These are phyloP conservation scores for Mucor velutinosus DNA, from an alignment of 371 early-diverging fungal species.

Conservation along the genomic window DNA sequence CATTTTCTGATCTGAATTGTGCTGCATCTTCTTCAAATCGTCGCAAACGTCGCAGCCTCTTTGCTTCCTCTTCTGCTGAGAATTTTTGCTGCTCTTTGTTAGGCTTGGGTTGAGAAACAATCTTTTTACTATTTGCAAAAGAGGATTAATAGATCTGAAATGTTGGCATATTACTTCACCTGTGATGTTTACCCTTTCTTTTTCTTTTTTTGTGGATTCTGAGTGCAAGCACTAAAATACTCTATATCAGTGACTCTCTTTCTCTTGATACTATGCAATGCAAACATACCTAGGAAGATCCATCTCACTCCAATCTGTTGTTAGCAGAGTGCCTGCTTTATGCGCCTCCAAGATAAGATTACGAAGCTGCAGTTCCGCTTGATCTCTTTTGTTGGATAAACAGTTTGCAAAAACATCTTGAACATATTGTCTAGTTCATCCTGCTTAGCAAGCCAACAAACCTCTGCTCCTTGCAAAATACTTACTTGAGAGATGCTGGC, in stretches of 20 bases:
- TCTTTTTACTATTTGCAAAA: constrained; percentile 1
- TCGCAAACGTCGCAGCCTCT: constrained; percentile 39
- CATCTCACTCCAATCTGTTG: constrained; percentile 70
- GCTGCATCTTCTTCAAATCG: constrained; percentile 52
- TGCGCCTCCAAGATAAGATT: constrained; percentile 58
- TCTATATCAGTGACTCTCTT: background rate
- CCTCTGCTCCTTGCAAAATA: background rate
- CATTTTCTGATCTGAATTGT: constrained; percentile 14
- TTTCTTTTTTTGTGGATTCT: constrained; percentile 20
- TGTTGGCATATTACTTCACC: background rate
- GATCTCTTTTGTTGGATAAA: constrained; percentile 50
- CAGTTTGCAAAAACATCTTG: constrained; percentile 59
- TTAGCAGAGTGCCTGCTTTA: constrained; percentile 51
- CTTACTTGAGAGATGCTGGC: constrained; percentile 50
- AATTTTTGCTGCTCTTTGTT: constrained; percentile 4
- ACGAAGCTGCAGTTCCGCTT: constrained; percentile 58
- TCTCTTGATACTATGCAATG: background rate
- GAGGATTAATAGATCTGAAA: background rate
- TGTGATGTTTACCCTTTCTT: constrained; percentile 27
- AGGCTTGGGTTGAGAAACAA: constrained; percentile 14
- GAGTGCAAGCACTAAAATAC: constrained; percentile 22
- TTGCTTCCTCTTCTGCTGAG: constrained; percentile 40
- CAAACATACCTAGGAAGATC: constrained; percentile 59
- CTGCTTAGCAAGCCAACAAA: background rate
- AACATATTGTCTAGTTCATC: constrained; percentile 57